These are phyloP conservation scores for Phytopythium chamaehyphon DNA, from an alignment of 352 stramenopile species.

Conservation along the genomic window DNA sequence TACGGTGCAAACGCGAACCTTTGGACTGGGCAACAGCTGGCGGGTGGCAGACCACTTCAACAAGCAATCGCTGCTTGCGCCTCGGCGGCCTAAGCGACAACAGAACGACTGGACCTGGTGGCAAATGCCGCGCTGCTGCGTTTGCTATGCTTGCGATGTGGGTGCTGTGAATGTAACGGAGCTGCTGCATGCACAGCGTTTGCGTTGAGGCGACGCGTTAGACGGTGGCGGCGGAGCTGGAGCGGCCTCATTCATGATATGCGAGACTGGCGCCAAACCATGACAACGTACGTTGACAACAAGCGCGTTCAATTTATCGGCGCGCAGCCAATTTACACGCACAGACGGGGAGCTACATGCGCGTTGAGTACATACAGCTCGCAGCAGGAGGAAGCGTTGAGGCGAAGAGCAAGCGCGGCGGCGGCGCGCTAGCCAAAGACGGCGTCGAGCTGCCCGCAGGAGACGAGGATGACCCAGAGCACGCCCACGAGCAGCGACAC, in stretches of 20 bases:
- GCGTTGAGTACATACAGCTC: neutral
- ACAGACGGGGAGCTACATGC: no score
- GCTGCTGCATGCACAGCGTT: no score
- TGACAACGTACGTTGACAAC: no score
- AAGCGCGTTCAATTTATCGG: no score
- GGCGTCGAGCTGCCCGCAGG: constrained; percentile 42
- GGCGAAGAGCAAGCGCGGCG: neutral
- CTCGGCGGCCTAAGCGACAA: neutral
- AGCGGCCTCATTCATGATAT: no score
- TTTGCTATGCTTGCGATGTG: no score
- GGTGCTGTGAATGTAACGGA: no score
- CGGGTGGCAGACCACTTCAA: neutral
- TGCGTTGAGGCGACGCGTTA: no score
- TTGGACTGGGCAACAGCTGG: neutral
- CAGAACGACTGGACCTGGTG: neutral
- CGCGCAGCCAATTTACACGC: no score
- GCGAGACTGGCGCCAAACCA: no score
- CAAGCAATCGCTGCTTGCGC: constrained; percentile 1
- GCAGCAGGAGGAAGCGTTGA: neutral
- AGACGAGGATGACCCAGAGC: constrained; percentile 54
- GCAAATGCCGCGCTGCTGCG: neutral
- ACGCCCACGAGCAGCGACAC: constrained; percentile 55
- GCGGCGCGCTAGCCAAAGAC: constrained; percentile 24
- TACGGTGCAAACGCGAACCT: neutral
- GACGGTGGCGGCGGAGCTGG: no score